Base-by-base conservation (phyloP, 1,284 basidiomycete species). In the Schizophyllum amplum region DNA sequence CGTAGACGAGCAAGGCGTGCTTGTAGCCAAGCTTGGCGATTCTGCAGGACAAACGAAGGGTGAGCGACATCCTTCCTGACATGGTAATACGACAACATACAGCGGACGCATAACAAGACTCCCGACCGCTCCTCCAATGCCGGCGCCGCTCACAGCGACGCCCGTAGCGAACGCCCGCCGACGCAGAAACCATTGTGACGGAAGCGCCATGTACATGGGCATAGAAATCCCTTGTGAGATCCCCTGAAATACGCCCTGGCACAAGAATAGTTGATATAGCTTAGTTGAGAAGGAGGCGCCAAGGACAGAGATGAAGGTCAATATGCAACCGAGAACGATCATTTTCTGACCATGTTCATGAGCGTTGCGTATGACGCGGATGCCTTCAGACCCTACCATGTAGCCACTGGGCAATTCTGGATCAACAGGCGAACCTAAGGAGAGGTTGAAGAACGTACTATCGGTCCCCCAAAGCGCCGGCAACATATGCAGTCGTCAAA, bases 141-240 rank as follows among this genome's bases (percentile, higher is more conserved):
- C 65, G 21, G 64, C 60, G 24, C 66, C 66, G 15, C 60, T 57
- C 27, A 67, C 63, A 22, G 66, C 66, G 26, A 67, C 62, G 6
- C 66, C 66, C 7, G 66, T 65, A 17, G 66, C 64, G 21, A 67
- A 54, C 1, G 64, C 66, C 23, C 66, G 61, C 22, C 42, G 55
- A 47, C 59, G 59, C n/a, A 58, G 57, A 50, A 67, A 67, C 66
- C 66, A 67, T 24, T 66, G 66, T 4, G 66, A 64, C 4, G 64
- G 62, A 11, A 67, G 56, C 3, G 66, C 63, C 60, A 66, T 63
- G 55, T 66, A 67, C 5, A 67, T 55, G 7, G 66, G 66, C 65
- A 67, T 65, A 1, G 62, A 57, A 5, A 67, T 63, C 1, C 66
- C 66, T 20, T 61, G 54, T n/a, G 65, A 62, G 22, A 67, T 46